Evolutionary conservation across 2,329 filamentous ascomycete species (phyloP), one percentile per base, ranked within the genome.

Genomic region (Ophiostoma tasmaniense): DNA sequence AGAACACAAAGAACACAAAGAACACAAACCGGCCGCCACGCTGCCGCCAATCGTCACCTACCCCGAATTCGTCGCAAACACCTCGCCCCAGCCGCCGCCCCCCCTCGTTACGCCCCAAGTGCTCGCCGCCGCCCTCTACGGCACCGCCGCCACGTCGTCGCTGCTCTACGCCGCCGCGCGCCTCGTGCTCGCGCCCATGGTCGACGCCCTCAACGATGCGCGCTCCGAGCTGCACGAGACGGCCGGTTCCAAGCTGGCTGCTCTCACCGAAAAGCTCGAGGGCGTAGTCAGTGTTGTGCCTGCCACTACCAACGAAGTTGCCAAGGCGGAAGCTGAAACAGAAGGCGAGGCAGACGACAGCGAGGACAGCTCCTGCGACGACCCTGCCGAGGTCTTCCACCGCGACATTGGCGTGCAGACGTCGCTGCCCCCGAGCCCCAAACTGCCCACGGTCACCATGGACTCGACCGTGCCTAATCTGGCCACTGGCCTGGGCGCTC

Each of bases 361-460:
- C 39, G 45, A 80, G 74, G 83, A 82, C 33, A 71, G 68, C 28
- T 71, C 69, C 1, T 81, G 80, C 70, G 84, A 85, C 71, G 87
- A 89, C 73, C 91, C 91, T 0, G 88, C 89, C 0, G 91, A 94
- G 77, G 85, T 93, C 71, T 95, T 92, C 78, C 90, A 93, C 77
- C 87, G 90, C 64, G 91, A 95, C 75, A 85, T 92, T 70, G 90
- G 90, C 72, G 90, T 91, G 0, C 91, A 95, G 77, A 95, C 91
- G 0, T 88, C 87, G 0, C 82, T 82, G 1, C 80, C 80, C 0
- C 76, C 81, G 2, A 82, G 82, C 3, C 79, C 81, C 6, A 73
- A 77, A 13, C 50, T 67, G 45, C 62, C 69, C 45, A 35, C 33
- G 2, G 52, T 61, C 35, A 66, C 68, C 64, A 68, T 70, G 39